These are phyloP conservation scores for Lasiosphaeria ovina DNA, from an alignment of 495 filamentous ascomycete genomes.

Conservation along the genomic window DNA sequence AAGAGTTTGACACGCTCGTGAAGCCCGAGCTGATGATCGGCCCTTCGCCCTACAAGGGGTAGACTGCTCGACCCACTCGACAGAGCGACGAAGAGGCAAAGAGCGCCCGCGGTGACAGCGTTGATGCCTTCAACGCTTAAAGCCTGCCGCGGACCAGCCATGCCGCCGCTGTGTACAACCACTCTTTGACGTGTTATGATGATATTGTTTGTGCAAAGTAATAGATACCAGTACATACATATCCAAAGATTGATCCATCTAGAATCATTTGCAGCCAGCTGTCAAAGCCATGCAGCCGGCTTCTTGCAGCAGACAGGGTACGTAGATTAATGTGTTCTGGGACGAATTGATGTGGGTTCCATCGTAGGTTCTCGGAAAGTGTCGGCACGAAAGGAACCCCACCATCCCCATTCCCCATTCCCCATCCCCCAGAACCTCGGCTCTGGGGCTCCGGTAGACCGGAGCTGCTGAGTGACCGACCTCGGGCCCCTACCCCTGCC, in stretches of 20 bases:
- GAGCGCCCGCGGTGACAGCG: neutral
- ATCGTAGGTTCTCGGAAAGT: conserved; percentile 22
- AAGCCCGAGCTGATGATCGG: conserved; percentile 96
- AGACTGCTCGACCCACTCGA: conserved; percentile 7
- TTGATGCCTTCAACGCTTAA: neutral
- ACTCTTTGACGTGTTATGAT: neutral
- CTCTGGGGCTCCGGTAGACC: conserved; percentile 34
- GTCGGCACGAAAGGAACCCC: conserved; percentile 18
- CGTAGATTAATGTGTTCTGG: too few species aligned
- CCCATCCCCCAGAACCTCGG: conserved; percentile 31
- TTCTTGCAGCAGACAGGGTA: too few species aligned
- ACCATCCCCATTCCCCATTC: conserved; percentile 9
- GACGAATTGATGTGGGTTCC: too few species aligned
- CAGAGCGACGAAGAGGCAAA: neutral
- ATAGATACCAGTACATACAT: conserved; percentile 2
- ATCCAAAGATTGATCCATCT: neutral
- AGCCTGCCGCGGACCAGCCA: neutral
- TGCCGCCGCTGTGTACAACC: conserved; percentile 3
- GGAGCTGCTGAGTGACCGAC: conserved; percentile 21
- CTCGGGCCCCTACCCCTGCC: too few species aligned
- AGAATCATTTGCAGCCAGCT: neutral
- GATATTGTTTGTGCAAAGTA: neutral
- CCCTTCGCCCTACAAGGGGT: conserved; percentile 60
- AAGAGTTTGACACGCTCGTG: conserved; percentile 89
- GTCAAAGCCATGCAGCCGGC: too few species aligned